Evolutionary conservation across 169 alveolate genomes (phyloP).

Genomic region (Plasmodium yoelii): DNA sequence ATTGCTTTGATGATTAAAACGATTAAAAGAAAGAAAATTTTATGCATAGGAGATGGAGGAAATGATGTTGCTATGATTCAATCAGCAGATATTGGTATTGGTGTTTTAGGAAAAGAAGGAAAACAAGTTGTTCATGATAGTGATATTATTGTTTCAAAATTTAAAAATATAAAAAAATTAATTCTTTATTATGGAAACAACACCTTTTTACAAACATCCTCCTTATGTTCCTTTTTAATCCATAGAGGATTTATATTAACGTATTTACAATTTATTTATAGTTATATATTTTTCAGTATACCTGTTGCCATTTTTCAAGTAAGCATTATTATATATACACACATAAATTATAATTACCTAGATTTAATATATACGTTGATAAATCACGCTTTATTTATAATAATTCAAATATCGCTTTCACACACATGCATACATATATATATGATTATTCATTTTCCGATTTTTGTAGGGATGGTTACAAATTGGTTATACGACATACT

Average conservation of each 20-base stretch:
- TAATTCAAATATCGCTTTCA: too few relatives aligned
- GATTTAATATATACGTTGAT: too few relatives aligned
- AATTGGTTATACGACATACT: conserved; percentile 98
- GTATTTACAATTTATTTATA: conserved; percentile 93
- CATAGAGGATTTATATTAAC: conserved; percentile 97
- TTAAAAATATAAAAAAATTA: conserved; percentile 92
- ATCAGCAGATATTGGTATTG: conserved; percentile 96
- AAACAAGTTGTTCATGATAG: conserved; percentile 97
- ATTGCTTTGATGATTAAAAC: conserved; percentile 90
- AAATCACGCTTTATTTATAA: too few relatives aligned
- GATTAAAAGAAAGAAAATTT: conserved; percentile 87
- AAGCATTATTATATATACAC: conserved; percentile 6
- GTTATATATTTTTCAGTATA: conserved; percentile 92
- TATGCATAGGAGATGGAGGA: conserved; percentile 99
- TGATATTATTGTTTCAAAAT: conserved; percentile 96
- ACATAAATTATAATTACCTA: background rate
- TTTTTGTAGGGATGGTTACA: conserved; percentile 93
- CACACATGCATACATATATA: background rate
- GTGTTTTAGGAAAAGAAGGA: conserved; percentile 98
- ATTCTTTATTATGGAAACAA: conserved; percentile 98
- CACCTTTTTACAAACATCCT: conserved; percentile 94
- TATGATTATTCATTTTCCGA: background rate
- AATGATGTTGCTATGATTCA: conserved; percentile 99
- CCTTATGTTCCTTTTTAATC: conserved; percentile 95
- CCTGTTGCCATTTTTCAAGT: conserved; percentile 96